Evolutionary conservation across 2,329 filamentous ascomycete genomes (phyloP).

Genomic region (Knufia fluminis): DNA sequence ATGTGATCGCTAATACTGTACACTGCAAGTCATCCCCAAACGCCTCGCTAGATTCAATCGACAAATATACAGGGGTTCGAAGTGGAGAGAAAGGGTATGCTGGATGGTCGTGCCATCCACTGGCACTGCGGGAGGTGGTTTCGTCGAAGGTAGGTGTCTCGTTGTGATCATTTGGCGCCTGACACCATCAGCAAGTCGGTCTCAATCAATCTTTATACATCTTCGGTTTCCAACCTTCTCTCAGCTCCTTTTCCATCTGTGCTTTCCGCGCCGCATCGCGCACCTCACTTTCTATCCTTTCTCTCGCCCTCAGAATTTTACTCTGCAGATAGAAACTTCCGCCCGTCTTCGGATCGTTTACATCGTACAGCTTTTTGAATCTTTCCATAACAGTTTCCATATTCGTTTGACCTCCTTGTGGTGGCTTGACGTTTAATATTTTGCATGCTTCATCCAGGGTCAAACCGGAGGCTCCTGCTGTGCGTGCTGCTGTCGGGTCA

Average conservation of each 20-base stretch:
- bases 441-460: conserved; percentile 94
- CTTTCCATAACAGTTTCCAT: conserved; percentile 70
- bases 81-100: too few relatives aligned
- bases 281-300: conserved; percentile 83
- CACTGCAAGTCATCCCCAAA: conserved; percentile 14
- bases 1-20: conserved; percentile 13
- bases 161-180: conserved; percentile 18
- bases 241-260: conserved; percentile 65
- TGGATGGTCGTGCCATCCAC: too few relatives aligned
- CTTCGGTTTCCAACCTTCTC: conserved; percentile 89
- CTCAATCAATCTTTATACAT: conserved; percentile 81
- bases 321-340: conserved; percentile 98
- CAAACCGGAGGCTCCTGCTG: conserved; percentile 60
- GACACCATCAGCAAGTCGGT: conserved; percentile 22
- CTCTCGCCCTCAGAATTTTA: conserved; percentile 84
- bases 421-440: conserved; percentile 91
- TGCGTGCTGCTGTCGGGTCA: conserved; percentile 38
- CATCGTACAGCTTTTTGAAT: conserved; percentile 91
- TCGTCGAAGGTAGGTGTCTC: conserved; percentile 9
- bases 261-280: conserved; percentile 61
- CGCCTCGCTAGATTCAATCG: conserved; percentile 21
- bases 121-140: too few relatives aligned
- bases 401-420: conserved; percentile 65
- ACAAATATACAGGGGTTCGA: not conserved
- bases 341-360: conserved; percentile 89